Percentiles rank a stretch among this genome's conserved stretches.
phyloP scores from a whole-genome alignment of 2,329 filamentous ascomycete genomes.

The Anisogramma anomala region DNA sequence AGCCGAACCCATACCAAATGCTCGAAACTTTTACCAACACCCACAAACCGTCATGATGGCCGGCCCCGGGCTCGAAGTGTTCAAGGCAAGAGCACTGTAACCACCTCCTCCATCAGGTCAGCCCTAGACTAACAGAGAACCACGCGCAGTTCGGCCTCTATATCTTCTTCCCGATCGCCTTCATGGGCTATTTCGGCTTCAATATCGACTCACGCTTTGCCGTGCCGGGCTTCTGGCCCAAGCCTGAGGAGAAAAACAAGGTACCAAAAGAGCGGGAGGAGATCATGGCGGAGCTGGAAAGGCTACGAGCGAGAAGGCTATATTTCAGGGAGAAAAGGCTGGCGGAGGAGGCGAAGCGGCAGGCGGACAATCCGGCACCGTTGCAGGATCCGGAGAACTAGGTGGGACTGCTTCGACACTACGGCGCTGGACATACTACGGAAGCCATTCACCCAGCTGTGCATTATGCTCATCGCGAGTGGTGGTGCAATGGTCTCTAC shows the following conservation, averaged over 20 bases:
- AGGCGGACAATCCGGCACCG: slow-evolving; percentile 9
- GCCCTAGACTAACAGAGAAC: slow-evolving; percentile 2
- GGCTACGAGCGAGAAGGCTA: slow-evolving; percentile 53
- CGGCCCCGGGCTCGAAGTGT: slow-evolving; percentile 83
- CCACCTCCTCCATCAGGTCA: neutral
- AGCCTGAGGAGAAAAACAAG: slow-evolving; percentile 61
- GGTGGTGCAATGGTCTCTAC: too few species aligned
- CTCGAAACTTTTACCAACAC: too few species aligned
- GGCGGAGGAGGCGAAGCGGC: slow-evolving; percentile 26
- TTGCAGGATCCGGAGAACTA: slow-evolving; percentile 17
- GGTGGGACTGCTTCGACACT: slow-evolving; percentile 15
- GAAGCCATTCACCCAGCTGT: too few species aligned
- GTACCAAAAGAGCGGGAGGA: slow-evolving; percentile 70
- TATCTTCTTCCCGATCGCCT: slow-evolving; percentile 94
- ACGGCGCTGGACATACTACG: too few species aligned
- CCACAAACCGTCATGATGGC: slow-evolving; percentile 42
- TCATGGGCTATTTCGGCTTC: slow-evolving; percentile 99
- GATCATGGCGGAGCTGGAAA: slow-evolving; percentile 68
- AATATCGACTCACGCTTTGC: slow-evolving; percentile 89
- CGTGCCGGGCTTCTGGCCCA: slow-evolving; percentile 90
- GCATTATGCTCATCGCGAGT: too few species aligned
- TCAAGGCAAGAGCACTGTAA: slow-evolving; percentile 55
- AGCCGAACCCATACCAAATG: too few species aligned
- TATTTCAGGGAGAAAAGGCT: slow-evolving; percentile 62
- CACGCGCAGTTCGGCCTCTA: slow-evolving; percentile 80